Base-by-base conservation (phyloP, 2,329 filamentous ascomycete species). In the Emergomyces orientalis region DNA sequence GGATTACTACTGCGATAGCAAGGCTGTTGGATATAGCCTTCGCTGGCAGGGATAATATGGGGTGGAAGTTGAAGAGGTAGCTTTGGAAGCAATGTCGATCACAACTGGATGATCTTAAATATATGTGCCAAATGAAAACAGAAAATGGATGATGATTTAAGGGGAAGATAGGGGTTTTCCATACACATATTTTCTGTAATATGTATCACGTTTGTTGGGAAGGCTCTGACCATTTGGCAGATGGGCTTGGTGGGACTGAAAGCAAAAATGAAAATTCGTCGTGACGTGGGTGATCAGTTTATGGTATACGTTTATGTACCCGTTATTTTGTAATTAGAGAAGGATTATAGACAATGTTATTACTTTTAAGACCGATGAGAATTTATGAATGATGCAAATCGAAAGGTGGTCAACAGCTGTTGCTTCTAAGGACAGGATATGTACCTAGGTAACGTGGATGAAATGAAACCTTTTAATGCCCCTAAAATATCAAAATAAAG, bases 1-100 rank as follows among this genome's bases (percentile, higher is more conserved):
- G 41, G 19, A 17, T n/a, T 59, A 47, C n/a, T 59, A 59, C 30
- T 59, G 57, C 41, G 57, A 59, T 34, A 59, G 57, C 41, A 25
- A 22, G 39, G 57, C 57, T 19, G 43, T 59, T 34, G 57, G 57
- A 9, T 59, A 59, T 17, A 5, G 19, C 22, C 8, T 22, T 39
- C n/a, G 9, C 2, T 25, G 0, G n/a, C 34, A 27, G 54, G 52
- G 6, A 19, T 57, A 41, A 41, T 41, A 14, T 7, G 14, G 19
- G 14, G 22, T 17, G 32, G 5, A 57, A 17, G n/a, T 3, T 9
- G 32, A 22, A 2, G 30, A 37, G 30, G 19, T 34, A 8, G 52
- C 17, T 37, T n/a, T 6, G 9, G 9, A 4, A 37, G 8, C 52
- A 37, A 2, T 47, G 19, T 47, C 7, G 43, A 47, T 47, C 22